Evolutionary conservation across 78 protist genomes (phyloP).

Genomic region (Emiliania huxleyi): DNA sequence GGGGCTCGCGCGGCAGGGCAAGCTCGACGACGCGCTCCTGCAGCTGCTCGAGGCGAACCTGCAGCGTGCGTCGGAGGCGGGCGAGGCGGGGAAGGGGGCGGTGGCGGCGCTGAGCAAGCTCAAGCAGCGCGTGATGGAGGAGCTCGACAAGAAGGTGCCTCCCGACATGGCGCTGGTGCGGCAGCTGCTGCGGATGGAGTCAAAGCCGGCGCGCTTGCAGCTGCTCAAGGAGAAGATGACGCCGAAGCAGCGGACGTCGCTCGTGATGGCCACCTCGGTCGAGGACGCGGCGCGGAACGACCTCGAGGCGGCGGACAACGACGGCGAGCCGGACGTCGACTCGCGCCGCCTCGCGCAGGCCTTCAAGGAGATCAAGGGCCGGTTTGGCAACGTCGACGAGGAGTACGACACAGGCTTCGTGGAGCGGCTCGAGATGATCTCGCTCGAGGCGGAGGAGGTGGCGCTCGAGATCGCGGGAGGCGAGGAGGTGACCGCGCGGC

Average conservation of each 20-base stretch:
- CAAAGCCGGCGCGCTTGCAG: neutral
- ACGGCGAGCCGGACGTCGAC: neutral
- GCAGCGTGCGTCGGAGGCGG: neutral
- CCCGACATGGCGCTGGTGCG: neutral
- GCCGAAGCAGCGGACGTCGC: neutral
- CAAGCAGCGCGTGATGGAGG: neutral
- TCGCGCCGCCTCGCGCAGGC: neutral
- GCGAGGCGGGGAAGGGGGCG: neutral
- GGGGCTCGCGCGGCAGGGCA: neutral
- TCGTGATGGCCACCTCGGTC: neutral
- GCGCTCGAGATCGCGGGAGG: slow-evolving; percentile 5
- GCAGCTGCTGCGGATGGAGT: slow-evolving; percentile 4
- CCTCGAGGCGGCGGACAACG: neutral
- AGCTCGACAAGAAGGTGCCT: neutral
- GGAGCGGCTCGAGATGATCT: neutral
- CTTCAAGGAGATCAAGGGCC: neutral
- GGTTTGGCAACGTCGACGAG: slow-evolving; percentile 20
- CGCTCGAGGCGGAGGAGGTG: neutral
- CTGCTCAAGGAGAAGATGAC: neutral
- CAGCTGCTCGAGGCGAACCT: neutral
- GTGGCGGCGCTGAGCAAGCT: neutral
- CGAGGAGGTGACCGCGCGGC: neutral
- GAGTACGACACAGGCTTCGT: neutral
- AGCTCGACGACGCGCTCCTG: neutral
- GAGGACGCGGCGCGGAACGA: neutral